Evolutionary conservation across 805 yeast species (phyloP).

Genomic region (Ogataea salicorniae): DNA sequence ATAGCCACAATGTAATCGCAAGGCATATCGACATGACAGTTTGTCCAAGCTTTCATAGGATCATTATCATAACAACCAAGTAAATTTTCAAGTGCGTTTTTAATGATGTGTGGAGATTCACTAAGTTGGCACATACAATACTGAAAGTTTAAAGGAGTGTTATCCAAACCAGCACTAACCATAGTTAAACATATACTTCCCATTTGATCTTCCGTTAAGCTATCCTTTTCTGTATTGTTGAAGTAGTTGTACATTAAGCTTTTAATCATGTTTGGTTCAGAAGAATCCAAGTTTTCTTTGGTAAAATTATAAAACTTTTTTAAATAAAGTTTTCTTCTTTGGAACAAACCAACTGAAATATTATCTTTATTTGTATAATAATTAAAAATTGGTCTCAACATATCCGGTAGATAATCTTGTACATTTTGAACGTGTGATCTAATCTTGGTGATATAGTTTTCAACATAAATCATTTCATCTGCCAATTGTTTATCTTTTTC

Average conservation of each 20-base stretch:
- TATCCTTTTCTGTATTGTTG: constrained; percentile 5
- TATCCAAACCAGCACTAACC: constrained; percentile 78
- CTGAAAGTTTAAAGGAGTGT: constrained; percentile 58
- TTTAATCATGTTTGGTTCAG: constrained; percentile 10
- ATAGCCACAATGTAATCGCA: constrained; percentile 54
- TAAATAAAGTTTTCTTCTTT: constrained; percentile 48
- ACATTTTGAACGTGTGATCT: constrained; percentile 54
- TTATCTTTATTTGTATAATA: constrained; percentile 10
- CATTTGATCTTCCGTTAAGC: constrained; percentile 37
- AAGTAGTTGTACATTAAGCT: constrained; percentile 26
- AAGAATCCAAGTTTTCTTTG: constrained; percentile 9
- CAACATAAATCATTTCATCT: constrained; percentile 50
- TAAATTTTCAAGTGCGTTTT: constrained; percentile 39
- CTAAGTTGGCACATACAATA: constrained; percentile 59
- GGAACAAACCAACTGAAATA: constrained; percentile 28
- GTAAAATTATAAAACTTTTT: constrained; percentile 31
- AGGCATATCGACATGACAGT: constrained; percentile 21
- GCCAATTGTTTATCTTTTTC: constrained; percentile 38
- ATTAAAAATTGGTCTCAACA: constrained; percentile 29
- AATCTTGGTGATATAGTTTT: constrained; percentile 48
- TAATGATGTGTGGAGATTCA: constrained; percentile 36
- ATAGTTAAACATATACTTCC: constrained; percentile 62
- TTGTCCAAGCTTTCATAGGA: constrained; percentile 20
- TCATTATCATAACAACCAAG: constrained; percentile 28
- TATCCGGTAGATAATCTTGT: constrained; percentile 47